Percentiles rank a stretch among this genome's conserved stretches.
phyloP scores from a whole-genome alignment of 345 rosid genomes.

The Bretschneidera sinensis region DNA sequence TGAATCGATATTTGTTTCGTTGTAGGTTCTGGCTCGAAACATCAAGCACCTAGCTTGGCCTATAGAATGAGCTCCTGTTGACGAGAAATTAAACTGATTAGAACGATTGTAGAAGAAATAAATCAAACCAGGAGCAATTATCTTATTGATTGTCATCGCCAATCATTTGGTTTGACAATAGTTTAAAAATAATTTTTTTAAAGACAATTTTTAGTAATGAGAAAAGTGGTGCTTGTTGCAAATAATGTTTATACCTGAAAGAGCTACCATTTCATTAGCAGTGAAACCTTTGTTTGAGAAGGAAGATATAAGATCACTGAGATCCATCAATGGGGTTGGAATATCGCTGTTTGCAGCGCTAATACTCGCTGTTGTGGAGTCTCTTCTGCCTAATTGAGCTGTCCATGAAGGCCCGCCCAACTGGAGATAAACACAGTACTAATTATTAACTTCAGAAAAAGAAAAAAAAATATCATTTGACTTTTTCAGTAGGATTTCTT shows the following conservation, averaged over 20 bases:
- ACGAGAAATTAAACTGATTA: neutral
- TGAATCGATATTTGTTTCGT: constrained; percentile 34
- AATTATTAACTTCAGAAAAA: neutral
- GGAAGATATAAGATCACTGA: constrained; percentile 45
- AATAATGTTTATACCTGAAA: constrained; percentile 60
- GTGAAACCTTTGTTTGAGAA: constrained; percentile 56
- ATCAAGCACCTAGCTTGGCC: constrained; percentile 43
- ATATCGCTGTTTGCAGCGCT: constrained; percentile 57
- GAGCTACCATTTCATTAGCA: constrained; percentile 70
- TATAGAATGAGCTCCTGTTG: constrained; percentile 43
- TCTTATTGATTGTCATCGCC: too few relatives aligned
- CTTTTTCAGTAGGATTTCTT: neutral
- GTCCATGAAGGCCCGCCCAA: constrained; percentile 67
- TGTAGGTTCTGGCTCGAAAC: constrained; percentile 42
- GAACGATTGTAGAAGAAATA: too few relatives aligned
- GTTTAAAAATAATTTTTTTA: too few relatives aligned
- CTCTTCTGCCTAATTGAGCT: constrained; percentile 77
- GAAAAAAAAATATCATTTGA: too few relatives aligned
- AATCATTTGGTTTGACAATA: too few relatives aligned
- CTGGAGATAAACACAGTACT: constrained; percentile 22
- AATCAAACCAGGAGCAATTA: too few relatives aligned
- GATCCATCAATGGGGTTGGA: constrained; percentile 47
- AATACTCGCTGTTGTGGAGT: constrained; percentile 54
- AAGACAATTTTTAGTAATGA: neutral
- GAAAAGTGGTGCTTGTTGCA: too few relatives aligned